Base-by-base conservation (phyloP, 345 rosid genomes). In the Limnanthes douglasii region DNA sequence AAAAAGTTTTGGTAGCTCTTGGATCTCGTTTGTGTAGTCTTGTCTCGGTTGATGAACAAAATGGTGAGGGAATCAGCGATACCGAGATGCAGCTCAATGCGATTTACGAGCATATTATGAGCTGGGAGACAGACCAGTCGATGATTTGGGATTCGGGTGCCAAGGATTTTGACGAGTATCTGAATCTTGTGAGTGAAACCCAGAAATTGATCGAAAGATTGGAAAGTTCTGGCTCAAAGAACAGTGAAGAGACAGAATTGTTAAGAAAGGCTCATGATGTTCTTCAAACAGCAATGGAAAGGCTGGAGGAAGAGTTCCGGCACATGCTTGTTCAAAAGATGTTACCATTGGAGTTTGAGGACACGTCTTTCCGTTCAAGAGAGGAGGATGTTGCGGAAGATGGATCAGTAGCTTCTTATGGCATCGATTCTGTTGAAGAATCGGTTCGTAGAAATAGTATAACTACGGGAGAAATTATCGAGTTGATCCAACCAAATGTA, bases 281-380 rank as follows among this genome's bases (percentile, higher is more conserved):
- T 54, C 79, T 86, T 57, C 95, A 82, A 46, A 65, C 57, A 5
- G 85, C 85, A 3, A 86, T 86, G 97, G 61, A 61, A 15, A 67
- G 93, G 72, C 85, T 86, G 1, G 97, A 75, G 63, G 83, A 78
- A 17, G 97, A 82, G 65, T 82, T 86, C 21, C 70, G 58, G 61
- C 50, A 75, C 57, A 37, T 86, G 28, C 86, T 86, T 42, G 67
- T 69, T 25, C 73, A 73, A 53, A 66, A 69, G 45, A 69, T 57
- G 51, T 70, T 64, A 15, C 75, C 78, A 36, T 67, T 73, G 22
- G 93, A 86, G 54, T 83, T 72, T 1, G 86, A 72, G 38, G 73
- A 54, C 34, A 21, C 62, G 34, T 78, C 85, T 8, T 78, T 78
- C 12, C 74, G 88, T 23, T 78, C 82, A 0, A 68, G 52, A 54